A percentile compares a stretch with the other conserved stretches of the same genome.
These are phyloP conservation scores for Psophocarpus tetragonolobus DNA, from an alignment of 306 rosid species.

Conservation along the genomic window DNA sequence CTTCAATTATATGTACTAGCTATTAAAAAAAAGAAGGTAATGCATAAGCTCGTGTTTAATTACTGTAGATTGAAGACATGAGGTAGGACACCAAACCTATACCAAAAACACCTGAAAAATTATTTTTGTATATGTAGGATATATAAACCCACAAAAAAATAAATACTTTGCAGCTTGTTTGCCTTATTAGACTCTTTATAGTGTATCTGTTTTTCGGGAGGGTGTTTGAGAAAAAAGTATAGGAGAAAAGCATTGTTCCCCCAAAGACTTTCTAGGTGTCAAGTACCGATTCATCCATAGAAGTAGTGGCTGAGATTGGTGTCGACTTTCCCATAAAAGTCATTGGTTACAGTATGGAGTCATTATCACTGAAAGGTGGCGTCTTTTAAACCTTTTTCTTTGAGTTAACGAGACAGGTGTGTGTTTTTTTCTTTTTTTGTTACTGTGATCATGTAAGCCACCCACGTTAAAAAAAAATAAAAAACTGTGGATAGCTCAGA, in stretches of 20 bases:
- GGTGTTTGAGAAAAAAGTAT: constrained; percentile 11
- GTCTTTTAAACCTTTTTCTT: not conserved
- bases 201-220: constrained; percentile 40
- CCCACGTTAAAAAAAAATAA: not conserved
- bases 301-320: constrained; percentile 52
- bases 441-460: not conserved
- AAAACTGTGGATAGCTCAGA: not conserved
- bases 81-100: not conserved
- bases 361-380: constrained; percentile 41
- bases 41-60: not conserved
- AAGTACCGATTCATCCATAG: constrained; percentile 1
- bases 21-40: not conserved
- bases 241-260: constrained; percentile 39
- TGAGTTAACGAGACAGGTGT: not conserved
- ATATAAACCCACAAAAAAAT: constrained; percentile 18
- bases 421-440: not conserved
- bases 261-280: constrained; percentile 43
- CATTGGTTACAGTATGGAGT: constrained; percentile 34
- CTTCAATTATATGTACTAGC: constrained; percentile 5
- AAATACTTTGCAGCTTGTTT: not conserved
- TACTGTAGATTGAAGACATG: constrained; percentile 7
- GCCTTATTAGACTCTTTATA: constrained; percentile 13
- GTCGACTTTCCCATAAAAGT: constrained; percentile 45
- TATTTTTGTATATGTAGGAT: not conserved
- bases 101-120: not conserved